These are phyloP conservation scores for Pythium phragmiticola DNA, from an alignment of 352 stramenopile genomes.

Conservation along the genomic window DNA sequence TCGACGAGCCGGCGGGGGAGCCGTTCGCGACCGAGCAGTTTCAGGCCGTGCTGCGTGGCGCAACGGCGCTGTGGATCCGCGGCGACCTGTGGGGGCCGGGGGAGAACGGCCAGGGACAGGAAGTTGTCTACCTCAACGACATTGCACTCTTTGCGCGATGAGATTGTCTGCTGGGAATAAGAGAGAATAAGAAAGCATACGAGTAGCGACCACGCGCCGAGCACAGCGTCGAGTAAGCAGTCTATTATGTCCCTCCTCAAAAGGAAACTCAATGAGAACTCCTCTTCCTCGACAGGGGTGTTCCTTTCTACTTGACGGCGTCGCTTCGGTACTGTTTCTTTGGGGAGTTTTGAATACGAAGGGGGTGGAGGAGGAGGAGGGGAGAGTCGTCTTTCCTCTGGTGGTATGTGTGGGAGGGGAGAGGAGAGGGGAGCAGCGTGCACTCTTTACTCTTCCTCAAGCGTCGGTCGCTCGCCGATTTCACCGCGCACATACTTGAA, in stretches of 20 bases:
- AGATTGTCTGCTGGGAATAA: background rate
- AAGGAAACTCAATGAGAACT: too few relatives aligned
- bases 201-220: background rate
- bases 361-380: too few relatives aligned
- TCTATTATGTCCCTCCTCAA: too few relatives aligned
- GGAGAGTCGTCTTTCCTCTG: background rate
- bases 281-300: too few relatives aligned
- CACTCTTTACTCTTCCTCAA: conserved; percentile 55
- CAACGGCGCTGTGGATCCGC: conserved; percentile 53
- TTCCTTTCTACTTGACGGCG: too few relatives aligned
- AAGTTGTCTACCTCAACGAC: conserved; percentile 77
- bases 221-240: too few relatives aligned
- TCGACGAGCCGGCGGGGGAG: conserved; percentile 47
- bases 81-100: conserved; percentile 64
- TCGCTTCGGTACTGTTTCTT: too few relatives aligned
- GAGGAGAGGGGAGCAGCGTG: background rate
- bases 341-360: too few relatives aligned
- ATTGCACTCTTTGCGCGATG: conserved; percentile 43
- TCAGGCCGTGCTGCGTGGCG: conserved; percentile 30
- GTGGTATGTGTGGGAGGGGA: background rate
- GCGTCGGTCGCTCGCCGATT: conserved; percentile 69
- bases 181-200: background rate
- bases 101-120: conserved; percentile 45
- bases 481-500: conserved; percentile 79
- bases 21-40: conserved; percentile 35